Evolutionary conservation across 352 stramenopile genomes (phyloP).

Genomic region (Pythium coloratum): DNA sequence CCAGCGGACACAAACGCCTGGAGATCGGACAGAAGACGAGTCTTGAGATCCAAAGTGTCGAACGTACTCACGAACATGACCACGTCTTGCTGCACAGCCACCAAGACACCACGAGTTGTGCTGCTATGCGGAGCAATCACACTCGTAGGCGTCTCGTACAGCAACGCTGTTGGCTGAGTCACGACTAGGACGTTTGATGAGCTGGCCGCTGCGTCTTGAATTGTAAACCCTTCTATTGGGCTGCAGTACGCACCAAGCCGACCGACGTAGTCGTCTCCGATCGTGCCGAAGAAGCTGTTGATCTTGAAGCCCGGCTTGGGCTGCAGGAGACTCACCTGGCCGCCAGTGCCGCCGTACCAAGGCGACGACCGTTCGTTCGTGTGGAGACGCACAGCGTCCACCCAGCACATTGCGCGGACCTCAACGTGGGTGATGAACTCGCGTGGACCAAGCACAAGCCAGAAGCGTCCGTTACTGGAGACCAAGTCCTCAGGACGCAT

Average conservation of each 20-base stretch:
- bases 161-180: neutral
- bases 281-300: conserved; percentile 50
- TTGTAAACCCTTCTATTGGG: conserved; percentile 1
- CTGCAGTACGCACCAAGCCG: conserved; percentile 46
- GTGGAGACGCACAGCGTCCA: conserved; percentile 65
- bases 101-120: conserved; percentile 24
- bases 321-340: conserved; percentile 41
- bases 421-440: conserved; percentile 59
- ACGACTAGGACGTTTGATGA: neutral
- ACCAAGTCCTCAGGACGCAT: neutral
- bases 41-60: conserved; percentile 4
- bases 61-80: conserved; percentile 26
- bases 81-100: conserved; percentile 19
- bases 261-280: conserved; percentile 50
- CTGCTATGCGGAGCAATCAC: neutral
- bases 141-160: neutral
- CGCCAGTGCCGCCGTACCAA: conserved; percentile 63
- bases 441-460: conserved; percentile 41
- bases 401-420: conserved; percentile 57
- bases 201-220: neutral
- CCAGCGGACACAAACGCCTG: conserved; percentile 18
- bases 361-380: conserved; percentile 47
- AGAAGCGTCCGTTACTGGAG: neutral
- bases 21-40: conserved; percentile 2
- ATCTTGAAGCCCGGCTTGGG: conserved; percentile 40